These are phyloP conservation scores for Bullera alba DNA, from an alignment of 768 basidiomycete species.

Conservation along the genomic window DNA sequence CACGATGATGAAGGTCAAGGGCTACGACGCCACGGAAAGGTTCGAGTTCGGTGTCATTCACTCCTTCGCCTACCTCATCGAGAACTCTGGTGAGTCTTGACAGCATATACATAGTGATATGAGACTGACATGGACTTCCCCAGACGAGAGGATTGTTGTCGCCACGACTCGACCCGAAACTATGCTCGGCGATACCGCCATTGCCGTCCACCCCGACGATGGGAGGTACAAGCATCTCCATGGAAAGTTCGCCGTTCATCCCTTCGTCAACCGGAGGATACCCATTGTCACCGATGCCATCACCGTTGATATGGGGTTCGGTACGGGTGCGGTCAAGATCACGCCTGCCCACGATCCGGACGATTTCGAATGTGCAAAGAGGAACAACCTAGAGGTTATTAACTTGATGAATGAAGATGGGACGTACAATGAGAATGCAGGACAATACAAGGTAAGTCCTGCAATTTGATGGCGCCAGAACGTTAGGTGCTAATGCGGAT, in stretches of 20 bases:
- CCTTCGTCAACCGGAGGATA: constrained; percentile 75
- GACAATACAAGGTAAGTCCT: constrained; percentile 60
- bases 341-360: constrained; percentile 97
- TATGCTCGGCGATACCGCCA: constrained; percentile 94
- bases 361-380: constrained; percentile 86
- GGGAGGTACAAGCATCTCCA: constrained; percentile 88
- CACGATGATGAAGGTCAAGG: constrained; percentile 81
- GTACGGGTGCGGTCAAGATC: constrained; percentile 98
- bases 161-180: constrained; percentile 98
- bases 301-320: constrained; percentile 85
- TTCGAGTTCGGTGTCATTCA: constrained; percentile 96
- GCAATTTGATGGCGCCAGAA: background rate
- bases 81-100: constrained; percentile 61
- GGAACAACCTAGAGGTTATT: constrained; percentile 84
- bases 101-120: background rate
- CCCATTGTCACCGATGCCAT: constrained; percentile 82
- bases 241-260: constrained; percentile 83
- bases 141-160: constrained; percentile 83
- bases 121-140: background rate
- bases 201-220: constrained; percentile 94
- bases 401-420: constrained; percentile 95
- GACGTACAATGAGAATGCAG: constrained; percentile 84
- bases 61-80: constrained; percentile 89
- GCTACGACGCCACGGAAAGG: constrained; percentile 88
- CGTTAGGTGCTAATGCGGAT: background rate